Percentiles rank a stretch among this genome's conserved stretches.
Evolutionary conservation across 345 rosid species (phyloP).

Genomic region (Arabidopsis suecica): DNA sequence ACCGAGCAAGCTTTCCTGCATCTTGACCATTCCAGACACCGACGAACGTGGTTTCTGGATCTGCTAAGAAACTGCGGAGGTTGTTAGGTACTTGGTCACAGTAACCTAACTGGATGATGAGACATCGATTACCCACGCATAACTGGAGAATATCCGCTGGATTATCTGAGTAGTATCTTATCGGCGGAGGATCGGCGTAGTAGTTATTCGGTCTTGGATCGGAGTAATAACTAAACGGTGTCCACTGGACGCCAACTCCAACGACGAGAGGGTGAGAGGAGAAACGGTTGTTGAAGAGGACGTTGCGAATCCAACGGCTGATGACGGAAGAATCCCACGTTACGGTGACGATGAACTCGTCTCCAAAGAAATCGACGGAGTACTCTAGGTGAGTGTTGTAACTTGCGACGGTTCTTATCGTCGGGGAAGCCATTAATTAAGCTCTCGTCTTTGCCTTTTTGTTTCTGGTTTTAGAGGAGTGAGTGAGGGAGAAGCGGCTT

Average conservation of each 20-base stretch:
- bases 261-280: constrained; percentile 22
- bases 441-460: not conserved
- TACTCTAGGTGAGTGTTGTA: not conserved
- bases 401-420: constrained; percentile 14
- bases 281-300: not conserved
- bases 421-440: constrained; percentile 1
- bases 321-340: not conserved
- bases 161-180: not conserved
- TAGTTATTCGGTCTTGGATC: not conserved
- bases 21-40: constrained; percentile 34
- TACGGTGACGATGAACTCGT: constrained; percentile 10
- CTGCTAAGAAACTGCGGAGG: not conserved
- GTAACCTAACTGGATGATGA: constrained; percentile 12
- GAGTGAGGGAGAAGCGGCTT: not conserved
- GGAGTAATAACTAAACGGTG: not conserved
- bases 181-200: not conserved
- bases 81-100: constrained; percentile 22
- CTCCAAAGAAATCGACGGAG: constrained; percentile 4
- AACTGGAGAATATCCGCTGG: constrained; percentile 14
- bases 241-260: constrained; percentile 26
- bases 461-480: not conserved
- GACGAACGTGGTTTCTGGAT: constrained; percentile 36
- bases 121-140: constrained; percentile 7
- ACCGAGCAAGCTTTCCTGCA: constrained; percentile 16
- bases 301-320: not conserved